phyloP scores from a whole-genome alignment of 768 basidiomycete genomes.

The Naganishia vaughanmartiniae region DNA sequence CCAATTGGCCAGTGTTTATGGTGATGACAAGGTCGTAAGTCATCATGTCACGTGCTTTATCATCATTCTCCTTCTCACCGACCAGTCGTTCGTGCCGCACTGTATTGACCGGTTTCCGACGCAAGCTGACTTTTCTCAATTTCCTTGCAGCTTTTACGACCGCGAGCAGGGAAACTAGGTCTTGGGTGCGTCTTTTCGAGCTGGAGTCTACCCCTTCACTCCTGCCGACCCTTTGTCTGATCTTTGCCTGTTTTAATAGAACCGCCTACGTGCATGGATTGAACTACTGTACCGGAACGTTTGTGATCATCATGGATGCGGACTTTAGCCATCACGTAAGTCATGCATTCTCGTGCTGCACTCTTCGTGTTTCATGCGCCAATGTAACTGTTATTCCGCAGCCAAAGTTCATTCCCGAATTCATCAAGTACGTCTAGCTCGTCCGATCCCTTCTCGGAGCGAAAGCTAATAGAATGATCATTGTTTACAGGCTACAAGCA shows the following conservation, averaged over 20 bases:
- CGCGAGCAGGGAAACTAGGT: slow-evolving; percentile 84
- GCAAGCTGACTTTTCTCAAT: not conserved
- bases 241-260: slow-evolving; percentile 52
- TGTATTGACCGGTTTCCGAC: slow-evolving; percentile 55
- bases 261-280: slow-evolving; percentile 91
- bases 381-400: slow-evolving; percentile 44
- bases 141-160: slow-evolving; percentile 60
- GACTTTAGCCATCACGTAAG: slow-evolving; percentile 92
- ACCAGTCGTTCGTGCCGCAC: not conserved
- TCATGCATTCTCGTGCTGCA: slow-evolving; percentile 17
- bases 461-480: not conserved
- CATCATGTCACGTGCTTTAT: no score
- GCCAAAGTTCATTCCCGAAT: slow-evolving; percentile 94
- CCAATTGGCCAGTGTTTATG: slow-evolving; percentile 74
- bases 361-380: not conserved
- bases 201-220: not conserved
- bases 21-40: slow-evolving; percentile 67
- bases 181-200: slow-evolving; percentile 63
- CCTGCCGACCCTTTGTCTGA: not conserved
- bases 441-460: not conserved
- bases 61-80: no score
- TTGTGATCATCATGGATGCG: slow-evolving; percentile 95
- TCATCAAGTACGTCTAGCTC: slow-evolving; percentile 64
- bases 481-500: slow-evolving; percentile 66
- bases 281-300: slow-evolving; percentile 83